Evolutionary conservation across 148 eudicot genomes (phyloP).

Genomic region (Rhododendron williamsianum): DNA sequence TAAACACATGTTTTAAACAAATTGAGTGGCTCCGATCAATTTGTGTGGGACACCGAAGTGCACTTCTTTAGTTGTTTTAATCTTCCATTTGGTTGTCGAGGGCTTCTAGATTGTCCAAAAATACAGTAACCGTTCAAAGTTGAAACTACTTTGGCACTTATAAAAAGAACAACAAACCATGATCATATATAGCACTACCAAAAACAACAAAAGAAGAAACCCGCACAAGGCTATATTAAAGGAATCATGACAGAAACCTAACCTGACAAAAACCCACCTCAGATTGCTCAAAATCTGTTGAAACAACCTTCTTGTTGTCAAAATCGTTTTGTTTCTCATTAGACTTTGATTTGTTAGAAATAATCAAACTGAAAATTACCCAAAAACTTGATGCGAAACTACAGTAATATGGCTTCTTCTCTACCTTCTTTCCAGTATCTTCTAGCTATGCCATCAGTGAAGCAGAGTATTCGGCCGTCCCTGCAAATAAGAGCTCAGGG

Average conservation of each 20-base stretch:
- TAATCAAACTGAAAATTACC: not conserved
- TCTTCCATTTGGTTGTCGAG: not conserved
- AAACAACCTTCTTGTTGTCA: not conserved
- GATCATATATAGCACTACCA: not conserved
- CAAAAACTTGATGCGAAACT: not conserved
- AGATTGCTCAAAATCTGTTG: not conserved
- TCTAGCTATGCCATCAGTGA: not conserved
- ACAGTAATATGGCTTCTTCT: constrained; percentile 6
- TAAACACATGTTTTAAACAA: too few species aligned
- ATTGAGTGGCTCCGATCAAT: not conserved
- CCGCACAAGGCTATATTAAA: not conserved
- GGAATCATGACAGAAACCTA: not conserved
- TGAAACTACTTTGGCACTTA: not conserved
- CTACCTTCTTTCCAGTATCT: not conserved
- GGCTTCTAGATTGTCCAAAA: not conserved
- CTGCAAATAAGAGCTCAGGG: constrained; percentile 28
- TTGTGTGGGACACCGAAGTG: not conserved
- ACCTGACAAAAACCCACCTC: not conserved
- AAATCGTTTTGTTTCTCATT: not conserved
- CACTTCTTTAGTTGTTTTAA: not conserved
- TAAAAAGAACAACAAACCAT: not conserved
- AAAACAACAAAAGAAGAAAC: not conserved
- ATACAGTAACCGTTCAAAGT: not conserved
- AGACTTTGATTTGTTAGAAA: not conserved
- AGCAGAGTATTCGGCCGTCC: not conserved